phyloP scores from a whole-genome alignment of 352 stramenopile genomes.

The Phytopythium helicoides region DNA sequence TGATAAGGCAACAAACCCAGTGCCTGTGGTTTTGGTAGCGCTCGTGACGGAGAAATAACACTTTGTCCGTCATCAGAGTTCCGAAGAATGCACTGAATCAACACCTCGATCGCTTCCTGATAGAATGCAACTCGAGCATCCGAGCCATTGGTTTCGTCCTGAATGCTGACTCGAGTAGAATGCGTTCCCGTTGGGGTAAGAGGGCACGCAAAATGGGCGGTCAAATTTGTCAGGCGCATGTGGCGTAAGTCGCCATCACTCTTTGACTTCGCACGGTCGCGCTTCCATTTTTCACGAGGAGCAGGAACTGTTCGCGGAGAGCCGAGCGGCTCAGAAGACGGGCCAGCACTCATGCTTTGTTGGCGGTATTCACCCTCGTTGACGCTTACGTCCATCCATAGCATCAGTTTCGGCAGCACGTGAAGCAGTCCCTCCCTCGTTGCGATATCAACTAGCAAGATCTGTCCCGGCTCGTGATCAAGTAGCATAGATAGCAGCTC shows the following conservation, averaged over 20 bases:
- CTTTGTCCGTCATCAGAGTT: not conserved
- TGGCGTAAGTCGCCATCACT: conserved; percentile 47
- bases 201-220: conserved; percentile 2
- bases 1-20: conserved; percentile 19
- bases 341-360: not conserved
- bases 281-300: conserved; percentile 8
- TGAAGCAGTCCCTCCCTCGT: conserved; percentile 41
- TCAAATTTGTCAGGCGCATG: conserved; percentile 10
- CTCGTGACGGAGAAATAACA: not conserved
- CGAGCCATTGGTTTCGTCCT: not conserved
- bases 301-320: not conserved
- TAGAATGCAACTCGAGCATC: not conserved
- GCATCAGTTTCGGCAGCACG: conserved; percentile 41
- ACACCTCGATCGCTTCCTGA: conserved; percentile 6
- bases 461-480: conserved; percentile 24
- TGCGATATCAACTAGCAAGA: conserved; percentile 13
- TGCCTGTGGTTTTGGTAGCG: not conserved
- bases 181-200: not conserved
- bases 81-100: conserved; percentile 1
- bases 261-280: conserved; percentile 35
- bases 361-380: conserved; percentile 7
- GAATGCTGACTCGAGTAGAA: too few species aligned
- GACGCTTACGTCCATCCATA: conserved; percentile 28
- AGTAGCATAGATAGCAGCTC: conserved; percentile 59
- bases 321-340: too few species aligned